Evolutionary conservation across 2,329 filamentous ascomycete species (phyloP).

Genomic region (Tetracladium maxilliforme): DNA sequence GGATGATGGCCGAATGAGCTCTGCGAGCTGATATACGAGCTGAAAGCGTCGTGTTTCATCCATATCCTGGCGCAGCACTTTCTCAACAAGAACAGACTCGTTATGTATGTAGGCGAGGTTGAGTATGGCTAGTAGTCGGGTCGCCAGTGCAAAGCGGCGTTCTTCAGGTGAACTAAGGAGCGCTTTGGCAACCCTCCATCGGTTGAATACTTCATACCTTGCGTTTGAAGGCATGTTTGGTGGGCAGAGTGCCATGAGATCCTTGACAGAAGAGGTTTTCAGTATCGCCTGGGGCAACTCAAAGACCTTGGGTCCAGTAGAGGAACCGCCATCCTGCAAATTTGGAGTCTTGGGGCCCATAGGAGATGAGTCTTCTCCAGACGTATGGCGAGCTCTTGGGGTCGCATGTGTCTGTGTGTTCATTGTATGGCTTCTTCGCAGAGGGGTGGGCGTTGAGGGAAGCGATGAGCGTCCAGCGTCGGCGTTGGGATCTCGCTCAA

Average conservation of each 20-base stretch:
- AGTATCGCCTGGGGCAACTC: too few relatives aligned
- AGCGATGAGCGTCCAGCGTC: too few relatives aligned
- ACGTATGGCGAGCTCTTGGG: too few relatives aligned
- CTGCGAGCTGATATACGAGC: conserved; percentile 80
- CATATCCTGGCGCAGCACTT: conserved; percentile 71
- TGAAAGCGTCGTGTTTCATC: conserved; percentile 85
- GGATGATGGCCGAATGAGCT: conserved; percentile 73
- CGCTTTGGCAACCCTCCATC: conserved; percentile 71
- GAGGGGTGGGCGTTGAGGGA: conserved; percentile 15
- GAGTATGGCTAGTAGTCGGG: conserved; percentile 73
- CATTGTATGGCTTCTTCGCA: conserved; percentile 10
- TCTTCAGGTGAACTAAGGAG: conserved; percentile 49
- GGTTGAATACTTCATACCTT: conserved; percentile 75
- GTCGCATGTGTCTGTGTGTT: too few relatives aligned
- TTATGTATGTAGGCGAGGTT: conserved; percentile 83
- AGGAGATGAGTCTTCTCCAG: too few relatives aligned
- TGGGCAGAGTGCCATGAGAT: conserved; percentile 39
- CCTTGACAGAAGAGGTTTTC: conserved; percentile 37
- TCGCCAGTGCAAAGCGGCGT: conserved; percentile 62
- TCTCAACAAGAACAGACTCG: conserved; percentile 72
- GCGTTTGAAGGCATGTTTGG: conserved; percentile 55
- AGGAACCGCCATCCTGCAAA: too few relatives aligned
- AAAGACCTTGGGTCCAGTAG: too few relatives aligned
- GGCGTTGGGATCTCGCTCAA: conserved; percentile 14
- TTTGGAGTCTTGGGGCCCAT: too few relatives aligned